Evolutionary conservation across 306 rosid species (phyloP).

Genomic region (Spatholobus suberectus): DNA sequence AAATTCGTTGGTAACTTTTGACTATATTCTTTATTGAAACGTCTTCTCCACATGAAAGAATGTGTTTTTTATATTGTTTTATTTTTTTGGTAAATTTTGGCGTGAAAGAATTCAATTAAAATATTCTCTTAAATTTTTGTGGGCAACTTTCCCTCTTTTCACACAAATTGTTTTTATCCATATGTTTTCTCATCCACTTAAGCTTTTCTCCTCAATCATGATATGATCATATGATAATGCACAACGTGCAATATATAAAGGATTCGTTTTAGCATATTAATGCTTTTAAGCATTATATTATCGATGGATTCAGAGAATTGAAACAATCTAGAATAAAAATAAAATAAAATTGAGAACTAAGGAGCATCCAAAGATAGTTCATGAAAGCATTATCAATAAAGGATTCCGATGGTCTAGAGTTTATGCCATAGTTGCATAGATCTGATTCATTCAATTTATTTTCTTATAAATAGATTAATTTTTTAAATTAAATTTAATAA

Average conservation of each 20-base stretch:
- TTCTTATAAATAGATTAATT: no score
- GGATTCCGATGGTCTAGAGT: background rate
- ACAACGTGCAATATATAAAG: background rate
- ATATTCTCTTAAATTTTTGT: background rate
- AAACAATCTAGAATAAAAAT: background rate
- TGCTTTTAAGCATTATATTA: background rate
- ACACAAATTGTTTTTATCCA: background rate
- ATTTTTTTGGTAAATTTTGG: no score
- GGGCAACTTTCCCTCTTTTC: background rate
- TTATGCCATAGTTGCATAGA: background rate
- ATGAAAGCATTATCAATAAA: background rate
- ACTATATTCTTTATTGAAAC: background rate
- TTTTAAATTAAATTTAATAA: no score
- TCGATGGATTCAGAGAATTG: background rate
- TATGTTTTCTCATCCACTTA: background rate
- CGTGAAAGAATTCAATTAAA: background rate
- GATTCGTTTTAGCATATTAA: background rate
- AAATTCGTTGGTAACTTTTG: background rate
- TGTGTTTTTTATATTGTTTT: background rate
- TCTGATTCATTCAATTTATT: background rate
- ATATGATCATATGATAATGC: background rate
- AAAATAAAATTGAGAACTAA: no score
- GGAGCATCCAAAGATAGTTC: background rate
- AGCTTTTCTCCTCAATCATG: background rate
- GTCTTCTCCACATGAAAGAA: background rate